Base-by-base conservation (phyloP, 2,329 filamentous ascomycete genomes). In the Cladosporium colombiae region DNA sequence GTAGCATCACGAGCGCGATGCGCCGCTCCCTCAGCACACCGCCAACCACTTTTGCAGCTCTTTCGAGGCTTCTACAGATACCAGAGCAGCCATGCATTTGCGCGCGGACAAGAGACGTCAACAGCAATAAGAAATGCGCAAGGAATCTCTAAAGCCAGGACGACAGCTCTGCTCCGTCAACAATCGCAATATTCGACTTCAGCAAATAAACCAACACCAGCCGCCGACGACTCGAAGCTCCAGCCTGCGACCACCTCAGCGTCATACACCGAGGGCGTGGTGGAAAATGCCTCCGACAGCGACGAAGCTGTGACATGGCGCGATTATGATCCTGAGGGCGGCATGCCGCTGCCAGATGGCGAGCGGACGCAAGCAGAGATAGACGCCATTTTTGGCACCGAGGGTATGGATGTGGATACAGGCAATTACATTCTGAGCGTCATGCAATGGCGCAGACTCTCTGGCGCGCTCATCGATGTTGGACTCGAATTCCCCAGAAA, bases 381-480 rank as follows among this genome's bases (percentile, higher is more conserved):
- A 59, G 68, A 73, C 46, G 66, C 65, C 31, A 72, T 78, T 27
- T 78, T 78, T 52, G 72, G 71, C 31, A 66, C 65, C n/a, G 67
- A 72, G 29, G 65, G 72, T 18, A 57, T 76, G 13, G 72, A 75
- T 57, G 66, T 52, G 23, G 76, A 77, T 7, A 73, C 67, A 3
- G 77, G 75, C 50, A 78, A 78, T 57, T 76, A 77, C 53, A 73
- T 78, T 11, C 64, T 79, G n/a, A 72, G 70, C 18, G 71, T 78
- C 4, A 72, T 78, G 70, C 70, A 79, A 62, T 78, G 75, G 70
- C 70, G 77, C 40, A 70, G 77, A 35, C 66, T 74, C 60, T 77
- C 75, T 7, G 77, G 77, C 2, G 73, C 74, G n/a, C 68, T 79
- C 49, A 77, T 78, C 18, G 76, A 79, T 62, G 64, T 71, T 11